These are phyloP conservation scores for Tylopilus intermedius DNA, from an alignment of 768 basidiomycete genomes.

Conservation along the genomic window DNA sequence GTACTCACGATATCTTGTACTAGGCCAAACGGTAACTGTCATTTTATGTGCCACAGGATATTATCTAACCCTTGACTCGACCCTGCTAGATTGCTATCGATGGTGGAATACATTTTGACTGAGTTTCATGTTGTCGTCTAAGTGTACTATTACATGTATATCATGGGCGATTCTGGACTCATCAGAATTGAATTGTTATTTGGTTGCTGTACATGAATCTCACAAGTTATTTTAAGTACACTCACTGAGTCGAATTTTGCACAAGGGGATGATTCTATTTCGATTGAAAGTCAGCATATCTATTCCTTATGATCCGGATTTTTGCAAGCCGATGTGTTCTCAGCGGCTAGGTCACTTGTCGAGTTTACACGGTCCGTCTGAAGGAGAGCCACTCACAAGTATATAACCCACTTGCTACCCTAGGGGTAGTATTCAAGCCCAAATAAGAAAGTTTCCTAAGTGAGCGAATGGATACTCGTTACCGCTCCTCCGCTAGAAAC, in stretches of 20 bases:
- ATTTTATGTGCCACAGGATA: background rate
- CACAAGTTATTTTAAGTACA: background rate
- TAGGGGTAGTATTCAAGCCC: too few species aligned
- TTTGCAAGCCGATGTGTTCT: background rate
- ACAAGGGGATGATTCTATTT: background rate
- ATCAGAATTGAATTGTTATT: too few species aligned
- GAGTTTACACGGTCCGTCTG: too few species aligned
- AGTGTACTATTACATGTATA: too few species aligned
- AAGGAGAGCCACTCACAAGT: too few species aligned
- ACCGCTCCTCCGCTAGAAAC: too few species aligned
- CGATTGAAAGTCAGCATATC: background rate
- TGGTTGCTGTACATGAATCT: too few species aligned
- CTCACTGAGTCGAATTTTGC: background rate
- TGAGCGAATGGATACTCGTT: too few species aligned
- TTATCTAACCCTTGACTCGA: background rate
- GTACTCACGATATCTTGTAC: background rate
- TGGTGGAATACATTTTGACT: constrained; percentile 25
- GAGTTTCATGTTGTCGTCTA: background rate
- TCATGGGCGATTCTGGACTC: too few species aligned
- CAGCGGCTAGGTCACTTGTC: background rate
- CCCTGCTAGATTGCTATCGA: constrained; percentile 21
- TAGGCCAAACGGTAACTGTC: constrained; percentile 26
- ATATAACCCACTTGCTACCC: too few species aligned
- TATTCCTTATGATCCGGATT: background rate
- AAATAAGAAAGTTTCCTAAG: too few species aligned